Evolutionary conservation across 441 rosid species (phyloP), one percentile per base, ranked within the genome.

Genomic region (Populus tomentosa): DNA sequence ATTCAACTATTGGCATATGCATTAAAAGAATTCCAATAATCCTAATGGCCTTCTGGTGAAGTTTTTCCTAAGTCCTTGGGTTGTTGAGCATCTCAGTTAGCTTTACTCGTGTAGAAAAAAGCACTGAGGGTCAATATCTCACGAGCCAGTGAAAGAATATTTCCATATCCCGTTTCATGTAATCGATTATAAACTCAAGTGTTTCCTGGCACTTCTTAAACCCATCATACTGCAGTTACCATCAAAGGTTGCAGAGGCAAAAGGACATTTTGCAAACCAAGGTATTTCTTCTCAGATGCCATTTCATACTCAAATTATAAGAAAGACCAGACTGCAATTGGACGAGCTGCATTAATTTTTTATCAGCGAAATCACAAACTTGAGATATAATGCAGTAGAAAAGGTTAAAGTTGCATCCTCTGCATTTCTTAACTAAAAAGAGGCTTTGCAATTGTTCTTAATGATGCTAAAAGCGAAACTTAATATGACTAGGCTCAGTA

Each of bases 151-250:
- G 72, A 50, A 10, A 35, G 28, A 61, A 70, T 26, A 56, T 21
- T 73, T 74, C 59, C 11, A 6, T 56, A 67, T 36, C 46, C 33
- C 23, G 40, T 63, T 73, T 72, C 67, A 68, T 4, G 56, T n/a
- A 26, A 61, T 66, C 33, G 14, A 59, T 20, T 11, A 75, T 33
- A 30, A 9, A 68, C 63, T 79, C 73, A 53, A 76, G 67, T 40
- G 32, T 50, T 35, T 21, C 35, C 71, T 75, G 69, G 68, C 11
- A 33, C 46, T 53, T 42, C 76, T 64, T 67, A 40, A 70, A 21
- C 35, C 63, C 42, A 21, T 67, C 13, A 38, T 40, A 56, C 18
- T 20, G 21, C 23, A 68, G 18, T 21, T 28, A 36, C 24, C 23
- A 76, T 67, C 68, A 67, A 36, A 71, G 63, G 24, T 62, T 63